Percentiles rank a stretch among this genome's conserved stretches.
Evolutionary conservation across 169 alveolate species (phyloP).

Genomic region (Plasmodium berghei): DNA sequence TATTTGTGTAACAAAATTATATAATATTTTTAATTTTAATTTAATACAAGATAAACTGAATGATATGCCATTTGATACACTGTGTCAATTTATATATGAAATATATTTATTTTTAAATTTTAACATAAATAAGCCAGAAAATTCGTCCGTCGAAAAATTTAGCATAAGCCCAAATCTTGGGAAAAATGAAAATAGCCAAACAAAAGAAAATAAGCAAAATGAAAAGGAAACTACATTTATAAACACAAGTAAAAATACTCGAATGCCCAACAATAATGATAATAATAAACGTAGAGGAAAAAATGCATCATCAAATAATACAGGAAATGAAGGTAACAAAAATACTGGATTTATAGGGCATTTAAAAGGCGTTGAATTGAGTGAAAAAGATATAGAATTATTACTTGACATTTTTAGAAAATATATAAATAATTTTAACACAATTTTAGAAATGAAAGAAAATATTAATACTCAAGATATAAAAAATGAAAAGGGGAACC

Average conservation of each 20-base stretch:
- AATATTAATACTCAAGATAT: background rate
- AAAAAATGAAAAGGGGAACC: background rate
- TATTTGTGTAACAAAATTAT: slow-evolving; percentile 75
- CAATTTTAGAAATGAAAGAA: slow-evolving; percentile 14
- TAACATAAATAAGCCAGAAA: slow-evolving; percentile 21
- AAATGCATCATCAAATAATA: slow-evolving; percentile 5
- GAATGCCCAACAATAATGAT: background rate
- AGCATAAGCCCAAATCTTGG: background rate
- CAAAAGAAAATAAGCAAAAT: background rate
- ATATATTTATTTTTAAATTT: slow-evolving; percentile 55
- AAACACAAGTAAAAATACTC: background rate
- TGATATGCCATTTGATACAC: slow-evolving; percentile 45
- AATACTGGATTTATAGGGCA: slow-evolving; percentile 64
- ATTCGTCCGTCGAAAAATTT: slow-evolving; percentile 2
- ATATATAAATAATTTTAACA: slow-evolving; percentile 26
- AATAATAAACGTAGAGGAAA: background rate
- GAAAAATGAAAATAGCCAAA: no score
- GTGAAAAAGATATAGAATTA: slow-evolving; percentile 28
- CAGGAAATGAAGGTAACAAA: slow-evolving; percentile 6
- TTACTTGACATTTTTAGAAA: slow-evolving; percentile 51
- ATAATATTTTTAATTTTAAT: slow-evolving; percentile 21
- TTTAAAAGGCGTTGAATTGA: slow-evolving; percentile 32
- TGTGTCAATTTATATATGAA: slow-evolving; percentile 66
- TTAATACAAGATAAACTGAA: slow-evolving; percentile 33
- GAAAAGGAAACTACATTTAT: background rate